Conservation (phyloP, 495 filamentous ascomycete species). For the Neurospora sp. region DNA sequence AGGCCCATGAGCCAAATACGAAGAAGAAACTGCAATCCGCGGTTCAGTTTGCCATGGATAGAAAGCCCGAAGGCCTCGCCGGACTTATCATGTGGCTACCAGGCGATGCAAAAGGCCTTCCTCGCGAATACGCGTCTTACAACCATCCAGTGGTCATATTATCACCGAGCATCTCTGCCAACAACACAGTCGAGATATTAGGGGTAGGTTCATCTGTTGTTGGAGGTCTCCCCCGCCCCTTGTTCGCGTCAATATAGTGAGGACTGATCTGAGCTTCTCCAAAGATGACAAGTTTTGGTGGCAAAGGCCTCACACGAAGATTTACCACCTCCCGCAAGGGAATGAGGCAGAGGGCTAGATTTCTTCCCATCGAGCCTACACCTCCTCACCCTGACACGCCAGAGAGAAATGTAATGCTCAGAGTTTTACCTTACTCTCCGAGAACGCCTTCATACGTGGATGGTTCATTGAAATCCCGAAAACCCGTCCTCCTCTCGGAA, state of each 20-base stretch:
- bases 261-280: background rate
- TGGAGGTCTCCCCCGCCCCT: background rate
- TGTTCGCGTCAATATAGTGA: background rate
- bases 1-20: background rate
- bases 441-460: background rate
- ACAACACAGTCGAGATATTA: background rate
- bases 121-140: background rate
- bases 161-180: background rate
- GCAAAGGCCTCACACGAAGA: background rate
- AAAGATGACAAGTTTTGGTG: background rate
- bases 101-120: background rate
- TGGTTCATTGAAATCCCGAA: background rate
- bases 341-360: background rate
- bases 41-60: background rate
- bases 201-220: background rate
- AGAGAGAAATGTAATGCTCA: background rate
- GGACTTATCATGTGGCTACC: background rate
- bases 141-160: background rate
- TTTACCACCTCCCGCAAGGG: background rate
- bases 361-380: background rate
- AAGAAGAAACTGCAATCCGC: background rate
- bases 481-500: background rate
- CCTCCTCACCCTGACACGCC: background rate
- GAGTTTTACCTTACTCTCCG: background rate
- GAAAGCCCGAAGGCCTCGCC: background rate